Evolutionary conservation across 2,329 filamentous ascomycete genomes (phyloP).

Genomic region (Colletotrichum salicis): DNA sequence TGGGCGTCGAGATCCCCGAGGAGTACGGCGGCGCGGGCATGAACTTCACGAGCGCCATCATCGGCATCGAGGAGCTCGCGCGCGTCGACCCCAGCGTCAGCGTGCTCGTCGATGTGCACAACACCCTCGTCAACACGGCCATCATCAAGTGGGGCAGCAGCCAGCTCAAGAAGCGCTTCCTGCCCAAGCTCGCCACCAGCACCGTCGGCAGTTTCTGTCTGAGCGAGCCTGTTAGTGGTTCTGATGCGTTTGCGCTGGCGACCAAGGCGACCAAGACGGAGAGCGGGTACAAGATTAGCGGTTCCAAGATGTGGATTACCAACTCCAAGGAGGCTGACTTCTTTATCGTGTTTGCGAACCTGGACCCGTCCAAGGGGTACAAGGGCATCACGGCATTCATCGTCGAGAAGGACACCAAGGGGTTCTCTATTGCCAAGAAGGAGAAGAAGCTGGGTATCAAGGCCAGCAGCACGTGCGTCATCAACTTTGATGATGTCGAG

Average conservation of each 20-base stretch:
- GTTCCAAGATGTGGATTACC: conserved; percentile 99
- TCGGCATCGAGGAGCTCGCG: conserved; percentile 96
- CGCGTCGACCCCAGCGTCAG: conserved; percentile 94
- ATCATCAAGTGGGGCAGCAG: conserved; percentile 85
- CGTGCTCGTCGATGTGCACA: conserved; percentile 96
- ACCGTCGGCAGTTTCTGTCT: conserved; percentile 94
- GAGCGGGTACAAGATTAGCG: conserved; percentile 86
- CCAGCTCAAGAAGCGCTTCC: conserved; percentile 82
- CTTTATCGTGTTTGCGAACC: conserved; percentile 98
- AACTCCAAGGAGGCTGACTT: conserved; percentile 93
- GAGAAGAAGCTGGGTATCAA: conserved; percentile 99
- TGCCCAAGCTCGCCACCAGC: conserved; percentile 89
- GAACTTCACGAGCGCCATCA: conserved; percentile 97
- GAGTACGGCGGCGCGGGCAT: conserved; percentile 96
- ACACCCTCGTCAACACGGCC: conserved; percentile 95
- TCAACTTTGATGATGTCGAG: conserved; percentile 97
- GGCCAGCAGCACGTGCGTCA: conserved; percentile 94
- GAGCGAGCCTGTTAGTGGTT: conserved; percentile 91
- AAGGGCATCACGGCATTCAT: conserved; percentile 97
- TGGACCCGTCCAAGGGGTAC: conserved; percentile 92
- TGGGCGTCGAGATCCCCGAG: conserved; percentile 97
- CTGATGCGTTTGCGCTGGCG: conserved; percentile 93
- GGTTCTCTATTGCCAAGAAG: conserved; percentile 98
- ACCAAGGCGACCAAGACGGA: conserved; percentile 89
- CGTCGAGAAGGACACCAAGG: conserved; percentile 87